Evolutionary conservation across 768 basidiomycete genomes (phyloP), one percentile per base, ranked within the genome.

Genomic region (Trametes cinnabarina): DNA sequence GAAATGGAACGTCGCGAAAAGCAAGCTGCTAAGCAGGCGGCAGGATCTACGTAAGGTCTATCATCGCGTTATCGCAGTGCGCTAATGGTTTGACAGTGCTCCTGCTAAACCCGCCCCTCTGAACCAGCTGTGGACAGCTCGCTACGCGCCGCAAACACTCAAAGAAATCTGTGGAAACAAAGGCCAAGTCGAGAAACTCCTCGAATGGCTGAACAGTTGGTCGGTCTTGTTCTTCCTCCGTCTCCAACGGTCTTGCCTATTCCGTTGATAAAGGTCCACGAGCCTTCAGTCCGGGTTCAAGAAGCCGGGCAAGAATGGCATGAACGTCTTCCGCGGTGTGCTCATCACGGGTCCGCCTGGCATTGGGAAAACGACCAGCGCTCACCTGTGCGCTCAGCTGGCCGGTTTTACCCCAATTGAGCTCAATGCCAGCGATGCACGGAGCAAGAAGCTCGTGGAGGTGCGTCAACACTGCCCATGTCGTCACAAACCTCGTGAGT

Each of bases 121-220:
- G 1, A 78, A 80, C 3, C 93, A 96, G 69, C 78, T 98, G 0
- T 98, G 97, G 97, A 98, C 97, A 37, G 88, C 87, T 30, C 86
- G 94, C 10, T 99, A 99, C 69, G 96, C 97, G 0, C 97, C 97
- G 1, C 84, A 87, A 62, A 81, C 79, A 2, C 63, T 94, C 55
- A 94, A 91, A 65, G 94, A 99, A 55, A 83, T 99, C 17, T 98
- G 95, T 60, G 97, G 97, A 8, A 99, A 98, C 76, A 98, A 98
- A 73, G 81, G 84, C 0, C 82, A 86, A 52, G 88, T 98, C 1
- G 95, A 98, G 73, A 94, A 93, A 66, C 74, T 99, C 3, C 85
- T 86, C 52, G 77, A 76, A 32, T 99, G 97, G 97, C 74, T 99
- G 20, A 79, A 84, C 32, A 86, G 90, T 51, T 99, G 97, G 96